These are phyloP conservation scores for Nicotiana undulata DNA, from an alignment of 257 asterid species.

Conservation along the genomic window DNA sequence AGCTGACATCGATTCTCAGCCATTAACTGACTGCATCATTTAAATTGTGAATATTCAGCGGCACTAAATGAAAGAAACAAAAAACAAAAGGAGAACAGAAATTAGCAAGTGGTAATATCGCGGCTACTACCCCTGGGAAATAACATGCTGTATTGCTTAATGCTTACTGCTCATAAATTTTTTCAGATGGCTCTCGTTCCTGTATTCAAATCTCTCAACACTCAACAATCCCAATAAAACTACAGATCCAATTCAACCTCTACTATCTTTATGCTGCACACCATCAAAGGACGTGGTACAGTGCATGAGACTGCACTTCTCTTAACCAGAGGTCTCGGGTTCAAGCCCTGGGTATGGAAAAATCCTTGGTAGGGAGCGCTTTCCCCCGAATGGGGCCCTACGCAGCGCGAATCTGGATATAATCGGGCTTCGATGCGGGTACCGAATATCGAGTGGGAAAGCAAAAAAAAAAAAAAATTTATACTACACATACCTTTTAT, in stretches of 20 bases:
- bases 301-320: too few relatives aligned
- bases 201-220: neutral
- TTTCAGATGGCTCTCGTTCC: slow-evolving; percentile 2
- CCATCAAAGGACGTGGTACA: too few relatives aligned
- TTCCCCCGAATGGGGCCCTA: too few relatives aligned
- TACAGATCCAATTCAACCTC: neutral
- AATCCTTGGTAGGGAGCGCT: too few relatives aligned
- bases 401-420: too few relatives aligned
- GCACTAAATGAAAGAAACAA: neutral
- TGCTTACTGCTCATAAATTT: neutral
- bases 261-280: neutral
- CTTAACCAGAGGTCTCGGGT: too few relatives aligned
- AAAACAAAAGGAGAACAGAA: neutral
- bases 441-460: too few relatives aligned
- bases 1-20: slow-evolving; percentile 13
- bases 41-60: neutral
- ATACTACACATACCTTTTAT: neutral
- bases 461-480: too few relatives aligned
- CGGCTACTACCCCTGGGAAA: neutral
- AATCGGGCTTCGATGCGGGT: too few relatives aligned
- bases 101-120: neutral
- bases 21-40: neutral
- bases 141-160: neutral
- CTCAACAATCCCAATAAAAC: neutral
- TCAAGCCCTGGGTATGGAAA: too few relatives aligned